A percentile compares a stretch with the other conserved stretches of the same genome.
phyloP scores from a whole-genome alignment of 192 early-diverging fungal species.

The Coemansia sp. region DNA sequence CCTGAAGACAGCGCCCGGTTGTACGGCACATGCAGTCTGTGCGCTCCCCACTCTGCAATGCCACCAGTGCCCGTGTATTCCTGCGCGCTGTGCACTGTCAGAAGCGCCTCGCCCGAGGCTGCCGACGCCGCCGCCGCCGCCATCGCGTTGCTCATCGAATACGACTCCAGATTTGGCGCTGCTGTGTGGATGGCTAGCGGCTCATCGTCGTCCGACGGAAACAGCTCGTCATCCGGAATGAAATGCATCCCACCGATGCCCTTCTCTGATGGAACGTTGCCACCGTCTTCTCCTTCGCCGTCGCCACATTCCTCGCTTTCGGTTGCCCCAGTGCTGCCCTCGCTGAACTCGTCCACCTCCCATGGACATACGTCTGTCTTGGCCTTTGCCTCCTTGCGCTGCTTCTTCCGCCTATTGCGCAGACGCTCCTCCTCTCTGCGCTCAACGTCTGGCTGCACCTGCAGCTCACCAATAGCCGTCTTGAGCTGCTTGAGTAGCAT shows the following conservation, averaged over 20 bases:
- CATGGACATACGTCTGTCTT: slow-evolving; percentile 54
- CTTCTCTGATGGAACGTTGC: neutral
- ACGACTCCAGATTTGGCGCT: slow-evolving; percentile 19
- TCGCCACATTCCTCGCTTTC: slow-evolving; percentile 16
- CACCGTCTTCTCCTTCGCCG: neutral
- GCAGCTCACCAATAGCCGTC: slow-evolving; percentile 37
- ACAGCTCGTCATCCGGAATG: slow-evolving; percentile 50
- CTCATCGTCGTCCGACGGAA: slow-evolving; percentile 39
- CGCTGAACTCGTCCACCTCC: slow-evolving; percentile 55
- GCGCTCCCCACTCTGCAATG: slow-evolving; percentile 55
- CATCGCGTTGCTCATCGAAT: slow-evolving; percentile 24
- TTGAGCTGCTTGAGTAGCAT: slow-evolving; percentile 53
- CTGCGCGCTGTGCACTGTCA: slow-evolving; percentile 21
- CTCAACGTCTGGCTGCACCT: slow-evolving; percentile 49
- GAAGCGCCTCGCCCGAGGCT: slow-evolving; percentile 8
- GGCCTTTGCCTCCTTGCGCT: slow-evolving; percentile 35
- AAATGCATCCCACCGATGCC: slow-evolving; percentile 13
- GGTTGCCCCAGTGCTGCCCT: slow-evolving; percentile 14
- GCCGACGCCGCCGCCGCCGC: neutral
- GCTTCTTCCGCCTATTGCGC: slow-evolving; percentile 35
- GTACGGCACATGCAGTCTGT: slow-evolving; percentile 48
- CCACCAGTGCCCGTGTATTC: slow-evolving; percentile 55
- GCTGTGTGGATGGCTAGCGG: neutral
- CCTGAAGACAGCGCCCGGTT: slow-evolving; percentile 23
- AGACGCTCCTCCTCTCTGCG: slow-evolving; percentile 49